Conservation (phyloP, 1,284 basidiomycete genomes). For the Inonotus hispidus region DNA sequence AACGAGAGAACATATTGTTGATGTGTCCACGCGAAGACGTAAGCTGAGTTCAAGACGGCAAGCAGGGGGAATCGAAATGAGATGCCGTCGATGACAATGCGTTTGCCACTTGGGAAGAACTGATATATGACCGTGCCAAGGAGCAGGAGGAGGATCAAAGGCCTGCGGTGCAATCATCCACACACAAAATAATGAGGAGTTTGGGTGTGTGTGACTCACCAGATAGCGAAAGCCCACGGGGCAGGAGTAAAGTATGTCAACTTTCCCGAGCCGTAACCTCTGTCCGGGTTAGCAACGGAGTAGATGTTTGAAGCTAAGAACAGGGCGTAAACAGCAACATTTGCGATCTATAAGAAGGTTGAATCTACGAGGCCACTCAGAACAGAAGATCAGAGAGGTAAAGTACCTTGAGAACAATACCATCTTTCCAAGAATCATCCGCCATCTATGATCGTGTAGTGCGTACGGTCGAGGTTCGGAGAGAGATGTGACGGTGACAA, state of each 20-base stretch:
- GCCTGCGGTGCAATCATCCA: conserved; percentile 38
- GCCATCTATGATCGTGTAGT: too few species aligned
- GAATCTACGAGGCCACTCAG: neutral
- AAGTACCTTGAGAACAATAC: conserved; percentile 70
- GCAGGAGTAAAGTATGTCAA: conserved; percentile 89
- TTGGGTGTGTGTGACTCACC: conserved; percentile 36
- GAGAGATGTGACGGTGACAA: too few species aligned
- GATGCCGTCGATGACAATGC: conserved; percentile 78
- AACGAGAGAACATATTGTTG: conserved; percentile 79
- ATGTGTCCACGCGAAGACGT: conserved; percentile 74
- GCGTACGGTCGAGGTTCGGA: too few species aligned
- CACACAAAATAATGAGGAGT: neutral
- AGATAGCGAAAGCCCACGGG: conserved; percentile 82
- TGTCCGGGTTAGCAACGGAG: conserved; percentile 67
- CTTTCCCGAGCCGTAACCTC: conserved; percentile 64
- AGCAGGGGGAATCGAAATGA: conserved; percentile 87
- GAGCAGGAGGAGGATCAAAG: conserved; percentile 80
- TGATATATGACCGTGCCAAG: conserved; percentile 88
- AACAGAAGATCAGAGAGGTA: neutral
- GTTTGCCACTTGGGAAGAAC: conserved; percentile 76
- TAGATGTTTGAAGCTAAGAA: conserved; percentile 88
- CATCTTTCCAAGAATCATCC: conserved; percentile 62
- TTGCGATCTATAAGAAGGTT: conserved; percentile 49
- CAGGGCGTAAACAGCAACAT: conserved; percentile 72
- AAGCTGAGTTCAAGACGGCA: conserved; percentile 78